Percentiles rank a stretch among this genome's conserved stretches.
These are phyloP conservation scores for Skeletonema menzelii DNA, from an alignment of 108 stramenopile genomes.

Conservation along the genomic window DNA sequence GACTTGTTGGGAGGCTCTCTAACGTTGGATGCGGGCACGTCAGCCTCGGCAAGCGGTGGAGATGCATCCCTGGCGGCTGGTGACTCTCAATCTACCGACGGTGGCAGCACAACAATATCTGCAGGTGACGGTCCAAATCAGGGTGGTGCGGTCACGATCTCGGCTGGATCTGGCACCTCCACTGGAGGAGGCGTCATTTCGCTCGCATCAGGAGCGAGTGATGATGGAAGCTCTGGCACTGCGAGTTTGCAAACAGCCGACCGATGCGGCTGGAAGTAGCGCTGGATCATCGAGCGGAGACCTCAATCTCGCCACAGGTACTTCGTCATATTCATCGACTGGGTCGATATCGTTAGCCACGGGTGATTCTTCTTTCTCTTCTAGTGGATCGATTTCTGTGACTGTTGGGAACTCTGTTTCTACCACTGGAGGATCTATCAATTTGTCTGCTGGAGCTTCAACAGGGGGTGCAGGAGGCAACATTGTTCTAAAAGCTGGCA, in stretches of 20 bases:
- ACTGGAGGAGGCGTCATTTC: background rate
- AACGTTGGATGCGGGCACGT: no score
- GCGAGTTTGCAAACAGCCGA: background rate
- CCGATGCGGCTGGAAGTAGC: background rate
- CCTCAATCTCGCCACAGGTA: background rate
- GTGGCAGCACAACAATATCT: slow-evolving; percentile 7
- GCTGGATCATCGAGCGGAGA: background rate
- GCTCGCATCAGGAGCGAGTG: background rate
- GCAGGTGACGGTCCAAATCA: background rate
- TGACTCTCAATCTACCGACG: slow-evolving; percentile 1
- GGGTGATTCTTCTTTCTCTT: background rate
- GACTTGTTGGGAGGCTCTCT: no score
- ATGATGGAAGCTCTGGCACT: background rate
- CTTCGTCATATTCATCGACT: background rate
- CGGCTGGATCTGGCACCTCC: background rate
- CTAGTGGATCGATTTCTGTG: slow-evolving; percentile 11
- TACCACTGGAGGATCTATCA: slow-evolving; percentile 8
- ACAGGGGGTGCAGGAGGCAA: slow-evolving; percentile 13
- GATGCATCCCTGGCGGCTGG: background rate
- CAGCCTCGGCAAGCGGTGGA: background rate
- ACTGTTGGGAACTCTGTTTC: slow-evolving; percentile 19
- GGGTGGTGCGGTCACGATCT: background rate
- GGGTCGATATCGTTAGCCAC: background rate
- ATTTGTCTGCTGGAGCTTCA: slow-evolving; percentile 4
- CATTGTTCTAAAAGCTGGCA: slow-evolving; percentile 17